Percentiles rank a stretch among this genome's conserved stretches.
These are phyloP conservation scores for Candida nonsorbophila DNA, from an alignment of 805 yeast species.

Conservation along the genomic window DNA sequence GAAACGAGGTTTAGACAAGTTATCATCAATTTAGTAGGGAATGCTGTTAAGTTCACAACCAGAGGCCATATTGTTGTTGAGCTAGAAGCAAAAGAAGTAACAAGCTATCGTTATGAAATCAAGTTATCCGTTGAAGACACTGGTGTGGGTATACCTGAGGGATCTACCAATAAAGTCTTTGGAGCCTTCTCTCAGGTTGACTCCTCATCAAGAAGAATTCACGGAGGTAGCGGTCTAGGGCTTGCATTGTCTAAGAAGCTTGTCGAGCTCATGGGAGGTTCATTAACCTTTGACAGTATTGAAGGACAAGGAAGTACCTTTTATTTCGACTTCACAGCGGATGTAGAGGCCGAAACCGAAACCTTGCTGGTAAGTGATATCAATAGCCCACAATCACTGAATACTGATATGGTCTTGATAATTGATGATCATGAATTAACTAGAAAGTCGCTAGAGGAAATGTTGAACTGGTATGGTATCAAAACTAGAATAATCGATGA, in stretches of 20 bases:
- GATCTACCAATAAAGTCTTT: constrained; percentile 40
- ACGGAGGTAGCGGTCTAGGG: constrained; percentile 52
- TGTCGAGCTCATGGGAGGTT: constrained; percentile 46
- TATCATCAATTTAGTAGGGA: constrained; percentile 47
- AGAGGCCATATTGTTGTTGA: constrained; percentile 38
- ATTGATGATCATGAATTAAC: constrained; percentile 26
- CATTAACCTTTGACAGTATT: constrained; percentile 37
- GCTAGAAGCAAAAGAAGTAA: constrained; percentile 22
- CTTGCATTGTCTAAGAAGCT: constrained; percentile 44
- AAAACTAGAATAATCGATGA: constrained; percentile 17
- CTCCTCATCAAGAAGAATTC: constrained; percentile 45
- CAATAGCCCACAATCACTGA: constrained; percentile 4
- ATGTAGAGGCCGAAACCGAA: constrained; percentile 19
- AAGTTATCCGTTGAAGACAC: constrained; percentile 41
- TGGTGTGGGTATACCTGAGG: constrained; percentile 49
- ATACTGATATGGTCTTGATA: constrained; percentile 20
- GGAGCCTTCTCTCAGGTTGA: constrained; percentile 55
- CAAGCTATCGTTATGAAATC: constrained; percentile 30
- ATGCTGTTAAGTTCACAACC: constrained; percentile 48
- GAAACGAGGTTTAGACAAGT: constrained; percentile 47
- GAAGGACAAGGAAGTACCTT: constrained; percentile 47
- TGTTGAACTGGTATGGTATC: constrained; percentile 29
- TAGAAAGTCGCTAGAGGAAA: constrained; percentile 24
- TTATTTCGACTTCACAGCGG: constrained; percentile 26
- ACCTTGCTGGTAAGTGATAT: constrained; percentile 1